Conservation (phyloP, 306 rosid species). For the Arachis hypogaea region DNA sequence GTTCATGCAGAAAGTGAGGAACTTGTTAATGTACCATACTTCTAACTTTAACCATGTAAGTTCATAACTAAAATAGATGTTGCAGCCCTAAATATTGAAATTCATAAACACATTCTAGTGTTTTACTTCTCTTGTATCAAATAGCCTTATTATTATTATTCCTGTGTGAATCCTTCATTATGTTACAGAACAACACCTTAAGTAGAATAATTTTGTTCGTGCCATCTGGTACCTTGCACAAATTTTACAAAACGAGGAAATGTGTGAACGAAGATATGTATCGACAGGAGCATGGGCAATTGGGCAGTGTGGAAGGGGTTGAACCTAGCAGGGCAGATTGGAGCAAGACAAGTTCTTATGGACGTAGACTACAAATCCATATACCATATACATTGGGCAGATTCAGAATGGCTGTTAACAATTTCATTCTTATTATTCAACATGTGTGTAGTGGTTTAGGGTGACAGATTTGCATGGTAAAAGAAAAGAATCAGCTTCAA, state of each 20-base stretch:
- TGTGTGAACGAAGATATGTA: neutral
- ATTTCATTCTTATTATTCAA: no score
- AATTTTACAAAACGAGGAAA: neutral
- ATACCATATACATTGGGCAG: no score
- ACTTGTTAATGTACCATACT: neutral
- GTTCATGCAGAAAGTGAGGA: neutral
- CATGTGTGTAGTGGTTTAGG: no score
- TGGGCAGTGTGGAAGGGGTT: neutral
- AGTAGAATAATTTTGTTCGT: no score
- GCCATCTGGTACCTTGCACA: slow-evolving; percentile 16
- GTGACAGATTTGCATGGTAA: no score
- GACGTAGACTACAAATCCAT: neutral
- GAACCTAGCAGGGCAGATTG: neutral
- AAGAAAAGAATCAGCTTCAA: no score
- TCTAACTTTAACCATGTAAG: neutral
- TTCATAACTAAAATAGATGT: slow-evolving; percentile 15
- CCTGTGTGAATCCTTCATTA: neutral
- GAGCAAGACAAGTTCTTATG: neutral
- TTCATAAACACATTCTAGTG: neutral
- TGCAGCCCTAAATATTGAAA: neutral
- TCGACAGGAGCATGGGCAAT: neutral
- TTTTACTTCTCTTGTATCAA: neutral
- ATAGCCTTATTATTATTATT: neutral
- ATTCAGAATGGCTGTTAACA: no score
- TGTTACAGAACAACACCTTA: no score